Evolutionary conservation across 805 yeast species (phyloP).

Genomic region (Barnettozyma pratensis): DNA sequence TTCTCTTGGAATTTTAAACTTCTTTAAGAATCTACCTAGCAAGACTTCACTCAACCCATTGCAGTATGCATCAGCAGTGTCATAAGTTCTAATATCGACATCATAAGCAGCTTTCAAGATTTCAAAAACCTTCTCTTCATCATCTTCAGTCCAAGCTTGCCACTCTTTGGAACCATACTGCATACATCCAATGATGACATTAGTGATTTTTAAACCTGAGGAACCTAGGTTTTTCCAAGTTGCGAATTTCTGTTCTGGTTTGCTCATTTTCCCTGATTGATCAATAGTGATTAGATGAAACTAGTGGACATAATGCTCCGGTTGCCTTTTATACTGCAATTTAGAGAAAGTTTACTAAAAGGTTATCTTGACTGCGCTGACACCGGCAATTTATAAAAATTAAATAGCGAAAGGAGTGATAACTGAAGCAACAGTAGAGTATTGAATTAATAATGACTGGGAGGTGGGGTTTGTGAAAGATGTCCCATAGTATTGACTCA

Average conservation of each 20-base stretch:
- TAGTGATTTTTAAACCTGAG: conserved; percentile 44
- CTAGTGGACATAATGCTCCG: no score
- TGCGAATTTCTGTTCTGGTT: background rate
- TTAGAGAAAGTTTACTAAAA: no score
- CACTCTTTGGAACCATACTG: conserved; percentile 30
- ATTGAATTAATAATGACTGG: no score
- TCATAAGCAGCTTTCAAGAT: conserved; percentile 43
- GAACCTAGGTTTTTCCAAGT: conserved; percentile 28
- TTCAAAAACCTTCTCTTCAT: conserved; percentile 38
- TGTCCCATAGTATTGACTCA: no score
- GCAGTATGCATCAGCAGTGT: conserved; percentile 45
- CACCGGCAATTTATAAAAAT: no score
- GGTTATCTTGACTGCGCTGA: no score
- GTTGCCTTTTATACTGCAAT: no score
- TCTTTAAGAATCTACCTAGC: conserved; percentile 46
- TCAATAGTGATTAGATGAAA: no score
- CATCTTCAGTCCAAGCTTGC: conserved; percentile 40
- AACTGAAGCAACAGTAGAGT: no score
- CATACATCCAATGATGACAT: conserved; percentile 51
- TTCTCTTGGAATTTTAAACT: conserved; percentile 46
- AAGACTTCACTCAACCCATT: conserved; percentile 43
- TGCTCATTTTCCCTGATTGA: background rate
- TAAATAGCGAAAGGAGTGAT: no score
- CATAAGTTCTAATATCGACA: conserved; percentile 41
- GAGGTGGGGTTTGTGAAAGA: no score